Base-by-base conservation (phyloP, 306 rosid genomes). In the Pachyrhizus erosus region DNA sequence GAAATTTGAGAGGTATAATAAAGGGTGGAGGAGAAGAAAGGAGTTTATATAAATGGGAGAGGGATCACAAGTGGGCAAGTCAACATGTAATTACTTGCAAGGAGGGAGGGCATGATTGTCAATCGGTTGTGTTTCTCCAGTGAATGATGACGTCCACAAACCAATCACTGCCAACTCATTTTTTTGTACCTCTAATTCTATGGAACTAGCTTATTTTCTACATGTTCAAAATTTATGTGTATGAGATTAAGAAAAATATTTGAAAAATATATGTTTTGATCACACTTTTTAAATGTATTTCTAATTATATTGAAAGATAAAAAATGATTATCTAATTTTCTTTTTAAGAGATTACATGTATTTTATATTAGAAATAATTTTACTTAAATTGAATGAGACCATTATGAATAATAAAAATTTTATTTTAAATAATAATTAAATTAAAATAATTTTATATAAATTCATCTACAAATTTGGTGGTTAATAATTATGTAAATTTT, bases 81-180 rank as follows among this genome's bases (percentile, higher is more conserved):
- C 94, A 92, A 91, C 90, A 64, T 46, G 87, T 84, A 62, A 82
- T 89, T 89, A 77, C 70, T 79, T 80, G 54, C 52, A 64, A 75
- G 17, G 18, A 23, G 27, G 39, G 24, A 77, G 88, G 80, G 82
- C 34, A 26, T 0, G 7, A 2, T 40, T 23, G 88, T 37, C 80
- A 74, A 82, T 75, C 2, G 13, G 0, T 7, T 5, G 21, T 24
- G 31, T 34, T 65, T 71, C 77, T 39, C 31, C 39, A 65, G 39
- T 75, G 81, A 74, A 24, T 45, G 85, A 84, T 87, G 91, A 90
- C 78, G 76, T 85, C 90, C 84, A 67, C 88, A 84, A 75, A 78
- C 86, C 78, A 68, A 75, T 80, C 58, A 26, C 70, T 71, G 86
- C 86, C 91, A 88, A 71, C 77, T 78, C 73, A 86, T 61, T 76